Conservation (phyloP, 345 rosid species). For the Arabidopsis thaliana region TAIR10.1 NC_003070.9:9887001-9887500, state of each 20-base stretch:
- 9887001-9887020: conserved; percentile 93
- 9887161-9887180: conserved; percentile 93
- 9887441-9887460: not conserved
- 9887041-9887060: conserved; percentile 70
- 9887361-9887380: conserved; percentile 51
- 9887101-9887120: conserved; percentile 51
- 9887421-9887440: conserved; percentile 3
- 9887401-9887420: conserved; percentile 25
- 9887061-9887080: conserved; percentile 94
- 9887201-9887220: conserved; percentile 92
- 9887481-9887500: conserved; percentile 8
- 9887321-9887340: conserved; percentile 40
- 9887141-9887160: conserved; percentile 49
- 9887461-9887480: not conserved
- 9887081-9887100: conserved; percentile 56
- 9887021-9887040: conserved; percentile 58
- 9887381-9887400: conserved; percentile 67
- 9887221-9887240: conserved; percentile 92
- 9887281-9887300: conserved; percentile 44
- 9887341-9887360: conserved; percentile 60
- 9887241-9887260: conserved; percentile 82
- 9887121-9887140: conserved; percentile 47
- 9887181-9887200: conserved; percentile 98
- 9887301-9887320: conserved; percentile 46
- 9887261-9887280: conserved; percentile 55